Evolutionary conservation across 345 rosid genomes (phyloP), one percentile per base, ranked within the genome.

Genomic region (Lepidium didymum): DNA sequence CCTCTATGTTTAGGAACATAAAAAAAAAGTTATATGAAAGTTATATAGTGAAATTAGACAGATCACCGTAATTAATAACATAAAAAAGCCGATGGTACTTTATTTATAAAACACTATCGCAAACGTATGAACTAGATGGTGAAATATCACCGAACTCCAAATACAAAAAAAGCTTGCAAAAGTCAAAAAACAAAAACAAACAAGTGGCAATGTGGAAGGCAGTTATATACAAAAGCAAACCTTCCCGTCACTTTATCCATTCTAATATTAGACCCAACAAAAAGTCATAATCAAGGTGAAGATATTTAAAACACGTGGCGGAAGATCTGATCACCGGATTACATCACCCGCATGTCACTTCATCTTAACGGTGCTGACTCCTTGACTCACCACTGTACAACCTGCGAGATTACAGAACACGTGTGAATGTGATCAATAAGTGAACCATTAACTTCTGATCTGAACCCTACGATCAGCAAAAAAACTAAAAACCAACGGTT

Each of bases 301-400:
- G 10, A 10, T 40, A 38, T 15, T 11, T 1, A 29, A 42, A 9
- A 67, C 63, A 67, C 49, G 43, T 74, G 62, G 35, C 57, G 55
- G 25, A 58, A 59, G 55, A 65, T 42, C 49, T 34, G 13, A 27
- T 31, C 8, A 58, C 62, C 13, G 2, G 58, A 34, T 35, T 74
- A 58, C 36, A 60, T 74, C 62, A 67, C 52, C 25, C 35, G 5
- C 41, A 27, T 45, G 56, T 59, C 6, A 53, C n/a, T 53, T 12
- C 11, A 12, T 9, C 57, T 11, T 74, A 72, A 41, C 73, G 84
- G 42, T 82, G 96, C 84, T 87, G 81, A 86, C 88, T 93, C 82
- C 86, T 85, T 0, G 94, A 84, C 57, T 88, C 96, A 37, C 86
- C 90, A 37, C 97, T 90, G 90, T 93, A 93, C 34, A 93, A 84